Percentiles rank a stretch among this genome's conserved stretches.
Conservation (phyloP, 2,329 filamentous ascomycete species). For the Coniella lustricola region DNA sequence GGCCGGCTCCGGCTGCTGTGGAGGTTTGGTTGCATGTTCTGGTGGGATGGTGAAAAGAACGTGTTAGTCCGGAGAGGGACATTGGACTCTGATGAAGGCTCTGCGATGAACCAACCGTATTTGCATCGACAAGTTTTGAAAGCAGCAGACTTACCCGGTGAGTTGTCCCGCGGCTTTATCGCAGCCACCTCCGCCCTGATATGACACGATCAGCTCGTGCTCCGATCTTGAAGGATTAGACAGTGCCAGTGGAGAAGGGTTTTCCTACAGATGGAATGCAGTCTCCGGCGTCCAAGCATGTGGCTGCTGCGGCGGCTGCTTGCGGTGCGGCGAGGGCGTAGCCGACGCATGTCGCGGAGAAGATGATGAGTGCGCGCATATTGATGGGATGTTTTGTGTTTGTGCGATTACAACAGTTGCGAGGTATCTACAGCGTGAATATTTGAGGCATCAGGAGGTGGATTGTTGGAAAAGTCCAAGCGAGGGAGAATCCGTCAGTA, state of each 20-base stretch:
- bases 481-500: too few species aligned
- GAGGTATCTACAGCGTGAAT: too few species aligned
- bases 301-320: background rate
- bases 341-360: too few species aligned
- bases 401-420: too few species aligned
- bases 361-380: too few species aligned
- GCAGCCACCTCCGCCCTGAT: background rate
- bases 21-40: background rate
- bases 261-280: background rate
- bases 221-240: background rate
- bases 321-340: background rate
- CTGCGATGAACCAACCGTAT: too few species aligned
- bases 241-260: too few species aligned
- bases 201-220: background rate
- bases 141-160: background rate
- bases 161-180: background rate
- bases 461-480: too few species aligned
- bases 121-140: too few species aligned
- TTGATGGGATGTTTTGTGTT: too few species aligned
- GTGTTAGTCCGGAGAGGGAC: background rate
- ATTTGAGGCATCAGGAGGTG: too few species aligned
- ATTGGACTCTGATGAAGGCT: too few species aligned
- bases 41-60: background rate
- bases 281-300: background rate
- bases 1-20: background rate